These are phyloP conservation scores for Schizophyllum amplum DNA, from an alignment of 1,284 basidiomycete species.

Conservation along the genomic window DNA sequence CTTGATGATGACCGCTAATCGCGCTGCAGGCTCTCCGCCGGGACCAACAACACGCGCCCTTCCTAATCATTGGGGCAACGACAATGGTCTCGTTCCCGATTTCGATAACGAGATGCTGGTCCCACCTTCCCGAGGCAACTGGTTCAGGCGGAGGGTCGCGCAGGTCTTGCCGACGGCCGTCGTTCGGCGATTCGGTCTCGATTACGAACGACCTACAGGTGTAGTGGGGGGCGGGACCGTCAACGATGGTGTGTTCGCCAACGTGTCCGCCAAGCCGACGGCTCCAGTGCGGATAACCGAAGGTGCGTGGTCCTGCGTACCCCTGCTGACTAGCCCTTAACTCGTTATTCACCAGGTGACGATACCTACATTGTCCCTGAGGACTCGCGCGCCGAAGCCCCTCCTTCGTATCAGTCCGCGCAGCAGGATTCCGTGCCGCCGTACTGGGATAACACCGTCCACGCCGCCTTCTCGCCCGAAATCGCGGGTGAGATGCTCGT, in stretches of 20 bases:
- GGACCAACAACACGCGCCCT: slow-evolving; percentile 51
- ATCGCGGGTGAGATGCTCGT: slow-evolving; percentile 64
- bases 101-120: slow-evolving; percentile 27
- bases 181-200: slow-evolving; percentile 39
- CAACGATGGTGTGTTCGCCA: slow-evolving; percentile 95
- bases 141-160: slow-evolving; percentile 51
- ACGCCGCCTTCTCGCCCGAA: slow-evolving; percentile 61
- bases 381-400: slow-evolving; percentile 72
- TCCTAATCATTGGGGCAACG: slow-evolving; percentile 70
- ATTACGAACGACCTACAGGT: slow-evolving; percentile 36
- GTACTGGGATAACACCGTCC: slow-evolving; percentile 97
- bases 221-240: slow-evolving; percentile 66
- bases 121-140: slow-evolving; percentile 32
- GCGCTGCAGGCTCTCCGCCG: slow-evolving; percentile 64
- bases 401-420: slow-evolving; percentile 86
- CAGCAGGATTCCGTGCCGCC: slow-evolving; percentile 93
- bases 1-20: not conserved
- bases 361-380: slow-evolving; percentile 70
- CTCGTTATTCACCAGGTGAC: slow-evolving; percentile 42
- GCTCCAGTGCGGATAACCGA: slow-evolving; percentile 50
- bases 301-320: slow-evolving; percentile 33
- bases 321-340: slow-evolving; percentile 1
- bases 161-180: slow-evolving; percentile 47
- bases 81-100: slow-evolving; percentile 70
- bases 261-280: slow-evolving; percentile 88